A percentile compares a stretch with the other conserved stretches of the same genome.
Evolutionary conservation across 148 eudicot genomes (phyloP).

Genomic region (Rhododendron vialii): DNA sequence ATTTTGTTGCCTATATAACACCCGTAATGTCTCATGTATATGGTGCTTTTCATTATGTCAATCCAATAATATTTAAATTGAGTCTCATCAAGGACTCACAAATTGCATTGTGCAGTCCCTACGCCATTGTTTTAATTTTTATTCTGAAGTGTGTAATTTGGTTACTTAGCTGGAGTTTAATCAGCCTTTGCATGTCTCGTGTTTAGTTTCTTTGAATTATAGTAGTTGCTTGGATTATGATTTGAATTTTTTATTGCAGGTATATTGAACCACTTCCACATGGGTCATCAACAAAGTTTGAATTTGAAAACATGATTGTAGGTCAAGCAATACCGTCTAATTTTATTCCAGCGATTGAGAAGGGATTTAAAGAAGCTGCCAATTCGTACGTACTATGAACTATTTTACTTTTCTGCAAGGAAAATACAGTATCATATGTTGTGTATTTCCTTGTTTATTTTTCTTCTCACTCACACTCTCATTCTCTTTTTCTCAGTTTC

Average conservation of each 20-base stretch:
- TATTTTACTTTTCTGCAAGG: background rate
- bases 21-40: background rate
- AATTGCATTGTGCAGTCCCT: background rate
- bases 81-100: background rate
- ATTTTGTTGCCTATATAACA: background rate
- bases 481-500: background rate
- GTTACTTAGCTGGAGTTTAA: background rate
- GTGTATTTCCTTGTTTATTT: background rate
- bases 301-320: slow-evolving; percentile 81
- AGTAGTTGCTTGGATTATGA: background rate
- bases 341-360: slow-evolving; percentile 93
- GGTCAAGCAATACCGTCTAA: slow-evolving; percentile 93
- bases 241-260: slow-evolving; percentile 32
- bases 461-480: background rate
- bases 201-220: background rate
- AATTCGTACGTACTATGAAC: slow-evolving; percentile 64
- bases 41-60: background rate
- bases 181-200: background rate
- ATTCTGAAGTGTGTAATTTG: background rate
- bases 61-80: background rate
- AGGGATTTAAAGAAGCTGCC: slow-evolving; percentile 96
- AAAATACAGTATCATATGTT: background rate
- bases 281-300: slow-evolving; percentile 79
- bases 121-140: background rate
- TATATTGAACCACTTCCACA: slow-evolving; percentile 85